These are phyloP conservation scores for Verticillium alfalfae DNA, from an alignment of 2,329 filamentous ascomycete species.

Conservation along the genomic window DNA sequence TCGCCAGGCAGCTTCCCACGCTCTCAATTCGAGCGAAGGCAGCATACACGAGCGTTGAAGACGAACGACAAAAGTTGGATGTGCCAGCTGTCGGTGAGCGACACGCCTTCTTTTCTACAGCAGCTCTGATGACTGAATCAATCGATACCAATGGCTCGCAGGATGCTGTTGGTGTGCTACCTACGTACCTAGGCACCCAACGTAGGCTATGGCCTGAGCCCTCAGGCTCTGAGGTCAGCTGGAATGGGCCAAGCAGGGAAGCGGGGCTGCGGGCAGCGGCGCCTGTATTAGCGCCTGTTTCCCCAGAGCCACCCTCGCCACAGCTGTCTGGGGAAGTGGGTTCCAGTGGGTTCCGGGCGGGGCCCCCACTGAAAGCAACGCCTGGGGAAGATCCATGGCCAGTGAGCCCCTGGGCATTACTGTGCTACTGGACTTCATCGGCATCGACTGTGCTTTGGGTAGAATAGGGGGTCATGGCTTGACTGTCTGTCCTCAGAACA, in stretches of 20 bases:
- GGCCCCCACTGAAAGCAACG: slow-evolving; percentile 2
- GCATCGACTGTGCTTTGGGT: not conserved
- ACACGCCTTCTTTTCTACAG: too few relatives aligned
- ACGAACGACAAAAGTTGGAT: too few relatives aligned
- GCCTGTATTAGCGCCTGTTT: slow-evolving; percentile 8
- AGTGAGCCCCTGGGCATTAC: not conserved
- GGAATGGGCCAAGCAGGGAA: not conserved
- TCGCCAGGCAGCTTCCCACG: not conserved
- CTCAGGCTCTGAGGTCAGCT: not conserved
- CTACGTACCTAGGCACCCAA: not conserved
- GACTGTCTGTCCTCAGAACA: not conserved
- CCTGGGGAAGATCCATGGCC: not conserved
- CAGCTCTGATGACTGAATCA: too few relatives aligned
- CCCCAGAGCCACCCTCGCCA: slow-evolving; percentile 8
- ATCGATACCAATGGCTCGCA: too few relatives aligned
- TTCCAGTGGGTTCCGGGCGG: slow-evolving; percentile 1
- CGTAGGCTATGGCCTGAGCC: not conserved
- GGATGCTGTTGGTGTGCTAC: too few relatives aligned
- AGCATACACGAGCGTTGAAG: too few relatives aligned
- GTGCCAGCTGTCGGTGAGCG: too few relatives aligned
- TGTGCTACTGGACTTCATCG: not conserved
- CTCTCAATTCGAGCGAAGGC: too few relatives aligned
- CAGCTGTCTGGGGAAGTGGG: slow-evolving; percentile 14
- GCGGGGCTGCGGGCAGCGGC: not conserved
- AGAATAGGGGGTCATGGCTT: not conserved